Evolutionary conservation across 1,284 basidiomycete genomes (phyloP), one percentile per base, ranked within the genome.

Genomic region (Afroboletus lepidellus): DNA sequence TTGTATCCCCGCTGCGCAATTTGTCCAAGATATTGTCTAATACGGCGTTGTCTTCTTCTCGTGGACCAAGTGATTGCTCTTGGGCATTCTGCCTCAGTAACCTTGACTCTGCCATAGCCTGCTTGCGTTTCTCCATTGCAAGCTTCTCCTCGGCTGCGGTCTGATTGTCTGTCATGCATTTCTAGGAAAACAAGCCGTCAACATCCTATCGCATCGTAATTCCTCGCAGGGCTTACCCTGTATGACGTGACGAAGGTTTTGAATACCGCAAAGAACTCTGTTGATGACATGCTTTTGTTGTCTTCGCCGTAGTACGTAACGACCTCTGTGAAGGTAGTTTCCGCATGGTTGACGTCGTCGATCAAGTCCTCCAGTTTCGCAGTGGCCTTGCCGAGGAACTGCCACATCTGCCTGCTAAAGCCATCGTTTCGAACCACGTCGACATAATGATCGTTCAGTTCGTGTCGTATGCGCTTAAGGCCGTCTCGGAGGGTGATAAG

Each of bases 241-340:
- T 94, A 97, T 1, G 93, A 94, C 0, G 89, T 94, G 23, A 94
- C 82, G 63, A 97, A 97, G 2, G 91, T 95, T 73, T 95, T 93
- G 81, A 97, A 96, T 62, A 95, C 87, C 16, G 86, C 92, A 72
- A 93, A 98, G 73, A 97, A 98, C 64, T 96, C 93, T 8, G 86
- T 77, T 0, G 90, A 92, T 24, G 81, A 74, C 79, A 87, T 84
- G 57, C 76, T 85, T 72, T 91, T 92, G 61, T 90, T 87, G 41
- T 94, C 93, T 70, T 98, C 94, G 20, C 94, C 94, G 63, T 92
- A 98, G 66, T 92, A 95, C 48, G 78, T 85, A 55, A 94, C 79
- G 16, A 92, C 92, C 53, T 95, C 91, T 18, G 79, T 78, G 64
- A 93, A 92, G 1, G 81, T 84, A 1, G 85, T 78, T 37, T 93